These are phyloP conservation scores for Polychytrium aggregatum DNA, from an alignment of 192 early-diverging fungal genomes.

Conservation along the genomic window DNA sequence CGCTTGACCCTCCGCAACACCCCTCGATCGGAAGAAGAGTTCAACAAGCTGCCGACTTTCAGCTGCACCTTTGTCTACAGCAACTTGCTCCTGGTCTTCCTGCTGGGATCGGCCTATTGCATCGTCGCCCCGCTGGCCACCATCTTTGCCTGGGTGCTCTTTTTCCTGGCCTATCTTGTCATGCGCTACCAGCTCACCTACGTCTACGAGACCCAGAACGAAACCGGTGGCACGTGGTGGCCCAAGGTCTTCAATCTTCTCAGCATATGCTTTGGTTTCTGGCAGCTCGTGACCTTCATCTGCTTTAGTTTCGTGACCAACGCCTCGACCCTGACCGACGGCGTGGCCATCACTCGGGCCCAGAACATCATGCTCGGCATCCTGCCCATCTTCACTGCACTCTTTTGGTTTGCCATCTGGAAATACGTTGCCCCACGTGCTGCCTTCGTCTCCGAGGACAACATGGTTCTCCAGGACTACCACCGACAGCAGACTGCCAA, in stretches of 20 bases:
- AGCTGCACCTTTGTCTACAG: slow-evolving; percentile 26
- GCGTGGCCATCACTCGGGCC: neutral
- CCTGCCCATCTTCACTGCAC: slow-evolving; percentile 9
- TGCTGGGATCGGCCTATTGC: slow-evolving; percentile 21
- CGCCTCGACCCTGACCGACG: neutral
- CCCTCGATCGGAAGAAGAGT: slow-evolving; percentile 24
- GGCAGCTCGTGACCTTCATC: slow-evolving; percentile 30
- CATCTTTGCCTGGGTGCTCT: slow-evolving; percentile 20
- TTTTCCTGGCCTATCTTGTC: slow-evolving; percentile 21
- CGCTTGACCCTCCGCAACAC: slow-evolving; percentile 24
- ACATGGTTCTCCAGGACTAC: neutral
- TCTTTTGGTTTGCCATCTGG: slow-evolving; percentile 17
- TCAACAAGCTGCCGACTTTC: slow-evolving; percentile 24
- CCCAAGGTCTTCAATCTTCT: slow-evolving; percentile 22
- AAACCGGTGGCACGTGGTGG: slow-evolving; percentile 27
- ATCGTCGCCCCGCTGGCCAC: slow-evolving; percentile 28
- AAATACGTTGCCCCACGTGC: slow-evolving; percentile 14
- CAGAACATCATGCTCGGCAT: slow-evolving; percentile 17
- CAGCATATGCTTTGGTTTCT: slow-evolving; percentile 14
- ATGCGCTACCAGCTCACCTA: slow-evolving; percentile 39
- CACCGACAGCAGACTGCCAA: neutral
- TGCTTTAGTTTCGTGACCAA: slow-evolving; percentile 18
- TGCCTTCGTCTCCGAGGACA: slow-evolving; percentile 11
- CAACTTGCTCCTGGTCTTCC: slow-evolving; percentile 19
- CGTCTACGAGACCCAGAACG: slow-evolving; percentile 31